Base-by-base conservation (phyloP, 192 early-diverging fungal species). In the Backusella westeae region DNA sequence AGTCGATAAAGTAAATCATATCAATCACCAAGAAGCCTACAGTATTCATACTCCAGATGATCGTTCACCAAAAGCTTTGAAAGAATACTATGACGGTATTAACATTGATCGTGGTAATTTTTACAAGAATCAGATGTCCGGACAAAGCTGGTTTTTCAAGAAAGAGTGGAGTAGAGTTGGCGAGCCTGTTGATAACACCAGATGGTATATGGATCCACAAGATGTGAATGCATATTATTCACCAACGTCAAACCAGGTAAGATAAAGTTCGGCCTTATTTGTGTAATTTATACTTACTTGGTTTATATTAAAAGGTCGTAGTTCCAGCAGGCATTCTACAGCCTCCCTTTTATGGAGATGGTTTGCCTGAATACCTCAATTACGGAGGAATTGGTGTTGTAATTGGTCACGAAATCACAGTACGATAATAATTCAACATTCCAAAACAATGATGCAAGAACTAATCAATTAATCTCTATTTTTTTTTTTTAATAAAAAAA, bases 361-460 rank as follows among this genome's bases (percentile, higher is more conserved):
- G 77, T 3, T 86, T 87, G 72, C 90, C 91, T 12, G 80, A 79
- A 69, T 85, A 86, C 46, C 52, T 94, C 73, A 93, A 93, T 73
- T 94, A 89, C 80, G 93, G 91, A 9, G 83, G 84, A 6, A 85
- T 91, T 44, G 93, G 93, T 17, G 84, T 88, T 49, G 86, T 94
- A 32, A 87, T 92, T 63, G 92, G 93, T 12, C 93, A 94, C 77
- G 93, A 94, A 77, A 80, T 93, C n/a, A 89, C 87, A 32, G 85
- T 86, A 86, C 78, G 74, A 23, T 14, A 23, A n/a, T 21, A 26
- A 56, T 26, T 56, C 6, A 9, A 56, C 53, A 56, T 56, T 56
- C 53, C 53, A 56, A 56, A 21, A n/a, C 38, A 56, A 26, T 21
- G 7, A 53, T 53, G 52, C 52, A 53, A 21, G 17, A 53, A 53